Evolutionary conservation across 768 basidiomycete species (phyloP).

Genomic region (Lactarius psammicola): DNA sequence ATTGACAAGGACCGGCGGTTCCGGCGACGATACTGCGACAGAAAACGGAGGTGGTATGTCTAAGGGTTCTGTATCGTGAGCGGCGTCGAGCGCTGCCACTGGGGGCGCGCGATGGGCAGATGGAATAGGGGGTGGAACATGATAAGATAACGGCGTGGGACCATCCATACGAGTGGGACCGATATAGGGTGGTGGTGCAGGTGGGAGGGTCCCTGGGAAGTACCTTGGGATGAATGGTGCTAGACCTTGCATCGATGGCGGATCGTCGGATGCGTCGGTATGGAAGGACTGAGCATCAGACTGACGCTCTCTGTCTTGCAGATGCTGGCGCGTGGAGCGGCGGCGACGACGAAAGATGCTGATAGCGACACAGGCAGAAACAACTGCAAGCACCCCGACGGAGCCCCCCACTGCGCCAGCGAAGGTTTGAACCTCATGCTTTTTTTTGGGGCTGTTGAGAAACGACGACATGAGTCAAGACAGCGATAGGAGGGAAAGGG

Average conservation of each 20-base stretch:
- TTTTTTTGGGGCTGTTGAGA: slow-evolving; percentile 25
- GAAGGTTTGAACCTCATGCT: slow-evolving; percentile 45
- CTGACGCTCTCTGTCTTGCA: slow-evolving; percentile 28
- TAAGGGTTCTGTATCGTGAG: slow-evolving; percentile 27
- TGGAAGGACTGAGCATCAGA: slow-evolving; percentile 33
- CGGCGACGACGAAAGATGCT: slow-evolving; percentile 51
- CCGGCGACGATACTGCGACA: slow-evolving; percentile 32
- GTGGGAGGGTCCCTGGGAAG: slow-evolving; percentile 51
- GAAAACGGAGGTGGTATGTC: slow-evolving; percentile 33
- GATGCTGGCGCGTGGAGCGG: slow-evolving; percentile 44
- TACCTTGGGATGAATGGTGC: slow-evolving; percentile 53
- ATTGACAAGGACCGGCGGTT: slow-evolving; percentile 32
- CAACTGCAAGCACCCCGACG: slow-evolving; percentile 48
- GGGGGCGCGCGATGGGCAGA: background rate
- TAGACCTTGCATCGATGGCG: slow-evolving; percentile 44
- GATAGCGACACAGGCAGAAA: slow-evolving; percentile 48
- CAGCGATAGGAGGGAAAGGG: background rate
- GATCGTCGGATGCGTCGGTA: slow-evolving; percentile 34
- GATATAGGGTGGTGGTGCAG: slow-evolving; percentile 43
- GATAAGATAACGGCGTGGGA: slow-evolving; percentile 28
- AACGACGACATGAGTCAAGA: slow-evolving; percentile 3
- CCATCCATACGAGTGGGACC: slow-evolving; percentile 28
- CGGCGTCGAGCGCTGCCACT: slow-evolving; percentile 17
- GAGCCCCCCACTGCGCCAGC: slow-evolving; percentile 53
- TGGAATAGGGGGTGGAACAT: slow-evolving; percentile 28